A percentile compares a stretch with the other conserved stretches of the same genome.
phyloP scores from a whole-genome alignment of 2,329 filamentous ascomycete genomes.

The Penicillium sp. region DNA sequence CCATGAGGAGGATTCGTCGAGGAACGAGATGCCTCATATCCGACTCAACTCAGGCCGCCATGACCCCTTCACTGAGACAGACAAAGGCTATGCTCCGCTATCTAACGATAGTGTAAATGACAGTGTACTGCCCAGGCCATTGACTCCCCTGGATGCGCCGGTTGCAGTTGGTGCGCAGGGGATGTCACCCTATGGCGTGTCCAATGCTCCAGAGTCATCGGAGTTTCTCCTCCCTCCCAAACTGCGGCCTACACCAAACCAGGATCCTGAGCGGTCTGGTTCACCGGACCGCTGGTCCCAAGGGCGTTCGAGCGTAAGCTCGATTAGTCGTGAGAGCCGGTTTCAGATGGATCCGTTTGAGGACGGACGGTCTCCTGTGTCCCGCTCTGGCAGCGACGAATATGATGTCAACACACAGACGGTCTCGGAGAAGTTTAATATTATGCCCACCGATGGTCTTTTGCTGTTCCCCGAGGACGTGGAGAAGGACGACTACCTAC shows the following conservation, averaged over 20 bases:
- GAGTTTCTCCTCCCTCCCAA: constrained; percentile 40
- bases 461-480: constrained; percentile 66
- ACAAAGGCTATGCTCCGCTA: constrained; percentile 24
- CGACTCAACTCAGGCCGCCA: constrained; percentile 59
- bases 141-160: constrained; percentile 16
- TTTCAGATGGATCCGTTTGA: constrained; percentile 54
- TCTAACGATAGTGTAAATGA: constrained; percentile 9
- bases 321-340: constrained; percentile 36
- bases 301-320: constrained; percentile 61
- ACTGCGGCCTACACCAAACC: constrained; percentile 46
- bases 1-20: constrained; percentile 10
- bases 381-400: constrained; percentile 59
- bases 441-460: constrained; percentile 61
- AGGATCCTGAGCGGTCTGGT: constrained; percentile 46
- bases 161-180: constrained; percentile 13
- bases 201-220: constrained; percentile 46
- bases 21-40: constrained; percentile 51
- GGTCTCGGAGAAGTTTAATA: constrained; percentile 68
- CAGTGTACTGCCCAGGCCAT: constrained; percentile 20
- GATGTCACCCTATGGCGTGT: constrained; percentile 42
- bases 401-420: constrained; percentile 65
- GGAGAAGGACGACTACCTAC: constrained; percentile 67
- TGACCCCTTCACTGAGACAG: constrained; percentile 45
- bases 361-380: constrained; percentile 57
- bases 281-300: constrained; percentile 54